Evolutionary conservation across 1,284 basidiomycete genomes (phyloP), one percentile per base, ranked within the genome.

Genomic region (Leccinum proximum): DNA sequence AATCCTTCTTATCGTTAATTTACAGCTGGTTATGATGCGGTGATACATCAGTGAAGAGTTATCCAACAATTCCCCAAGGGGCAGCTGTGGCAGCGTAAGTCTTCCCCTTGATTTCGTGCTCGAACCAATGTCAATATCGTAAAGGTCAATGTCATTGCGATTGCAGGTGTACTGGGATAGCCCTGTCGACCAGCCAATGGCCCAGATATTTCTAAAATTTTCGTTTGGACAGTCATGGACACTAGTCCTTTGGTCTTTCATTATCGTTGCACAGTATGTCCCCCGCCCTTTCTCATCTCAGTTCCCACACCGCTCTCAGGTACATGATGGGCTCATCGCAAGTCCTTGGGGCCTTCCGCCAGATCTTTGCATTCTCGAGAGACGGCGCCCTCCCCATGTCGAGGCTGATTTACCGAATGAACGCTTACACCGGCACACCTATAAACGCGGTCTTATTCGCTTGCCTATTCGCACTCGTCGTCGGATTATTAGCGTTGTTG

Each of bases 231-330:
- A 59, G 13, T n/a, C 35, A 5, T 59, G 58, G 58, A 40, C 58
- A 22, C 58, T 59, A 13, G 8, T 62, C 13, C 10, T 69, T 22
- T 75, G 65, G 72, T 66, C 68, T 10, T 66, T 71, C 30, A 62
- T 73, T n/a, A 68, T 73, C 18, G 18, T 73, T 13, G 67, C 64
- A 8, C 72, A 73, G 72, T 75, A 37, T 37, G 58, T 59, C 38
- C 30, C 11, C 16, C n/a, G 22, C 18, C n/a, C 4, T 26, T 40
- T 18, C 58, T 26, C 58, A 4, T 40, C 37, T 42, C 37, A n/a
- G n/a, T 58, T 16, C 18, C 11, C 18, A 38, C 35, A 58, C 18
- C 7, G 6, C 30, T 58, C 30, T 38, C 57, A 58, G 57, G n/a
- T 58, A 37, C 35, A 58, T 58, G 57, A 58, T 58, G 57, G 57